Percentiles rank a stretch among this genome's conserved stretches.
Evolutionary conservation across 352 stramenopile species (phyloP).

Genomic region (Globisporangium lucens): DNA sequence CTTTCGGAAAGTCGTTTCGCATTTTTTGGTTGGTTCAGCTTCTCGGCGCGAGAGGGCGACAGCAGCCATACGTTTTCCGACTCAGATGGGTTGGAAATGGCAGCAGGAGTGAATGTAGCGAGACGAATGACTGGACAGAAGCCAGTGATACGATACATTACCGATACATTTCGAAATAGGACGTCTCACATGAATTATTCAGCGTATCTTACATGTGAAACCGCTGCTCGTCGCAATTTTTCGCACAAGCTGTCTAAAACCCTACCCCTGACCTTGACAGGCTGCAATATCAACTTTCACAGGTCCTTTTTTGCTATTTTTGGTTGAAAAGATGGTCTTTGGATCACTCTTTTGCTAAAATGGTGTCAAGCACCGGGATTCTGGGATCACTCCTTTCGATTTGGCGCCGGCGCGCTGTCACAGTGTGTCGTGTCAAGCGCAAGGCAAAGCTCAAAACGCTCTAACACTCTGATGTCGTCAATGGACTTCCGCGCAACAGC

Average conservation of each 20-base stretch:
- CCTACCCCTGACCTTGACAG: not conserved
- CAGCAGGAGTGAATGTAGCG: not conserved
- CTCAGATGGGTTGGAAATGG: conserved; percentile 13
- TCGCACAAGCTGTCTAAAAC: not conserved
- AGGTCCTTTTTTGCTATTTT: not conserved
- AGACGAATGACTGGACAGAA: conserved; percentile 11
- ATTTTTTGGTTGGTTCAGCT: conserved; percentile 17
- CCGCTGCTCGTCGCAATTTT: not conserved
- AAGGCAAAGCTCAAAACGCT: not conserved
- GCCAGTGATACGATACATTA: conserved; percentile 3
- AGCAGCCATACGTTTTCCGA: conserved; percentile 14
- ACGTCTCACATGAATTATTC: conserved; percentile 3
- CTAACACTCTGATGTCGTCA: not conserved
- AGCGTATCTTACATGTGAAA: conserved; percentile 5
- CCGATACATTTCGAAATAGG: conserved; percentile 1
- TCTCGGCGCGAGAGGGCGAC: conserved; percentile 9
- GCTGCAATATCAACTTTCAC: not conserved
- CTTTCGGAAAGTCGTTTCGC: conserved; percentile 3
- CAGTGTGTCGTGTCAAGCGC: not conserved
- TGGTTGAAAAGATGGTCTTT: not conserved
- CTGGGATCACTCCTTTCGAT: not conserved
- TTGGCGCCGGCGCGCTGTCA: not conserved
- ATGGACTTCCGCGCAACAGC: not conserved
- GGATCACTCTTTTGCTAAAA: no score
- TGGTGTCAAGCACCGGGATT: no score